phyloP scores from a whole-genome alignment of 345 rosid genomes.

The Aethionema arabicum region DNA sequence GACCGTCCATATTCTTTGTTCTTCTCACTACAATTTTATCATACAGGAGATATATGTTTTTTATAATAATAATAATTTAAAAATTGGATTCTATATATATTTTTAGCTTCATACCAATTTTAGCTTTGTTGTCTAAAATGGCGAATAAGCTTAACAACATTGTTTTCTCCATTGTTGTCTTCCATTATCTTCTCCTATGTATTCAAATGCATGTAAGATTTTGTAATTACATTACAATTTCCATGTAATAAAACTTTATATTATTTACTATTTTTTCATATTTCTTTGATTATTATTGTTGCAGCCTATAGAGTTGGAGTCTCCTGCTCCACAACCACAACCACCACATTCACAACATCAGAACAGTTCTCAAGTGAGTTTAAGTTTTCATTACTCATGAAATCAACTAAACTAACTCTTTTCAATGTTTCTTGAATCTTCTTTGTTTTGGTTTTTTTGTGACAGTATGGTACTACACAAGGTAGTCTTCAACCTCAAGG shows the following conservation, averaged over 20 bases:
- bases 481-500: constrained; percentile 41
- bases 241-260: neutral
- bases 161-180: constrained; percentile 30
- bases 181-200: constrained; percentile 22
- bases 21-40: no score
- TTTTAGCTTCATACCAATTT: constrained; percentile 19
- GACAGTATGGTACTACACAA: constrained; percentile 35
- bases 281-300: neutral
- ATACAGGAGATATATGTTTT: constrained; percentile 20
- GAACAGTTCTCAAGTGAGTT: constrained; percentile 31
- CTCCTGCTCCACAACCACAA: constrained; percentile 35
- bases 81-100: constrained; percentile 16
- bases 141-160: constrained; percentile 12
- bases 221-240: neutral
- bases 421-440: constrained; percentile 4
- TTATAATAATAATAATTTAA: constrained; percentile 1
- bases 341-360: constrained; percentile 25
- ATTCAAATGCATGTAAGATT: constrained; percentile 34
- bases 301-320: constrained; percentile 18
- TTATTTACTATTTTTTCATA: neutral
- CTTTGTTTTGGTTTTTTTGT: constrained; percentile 18
- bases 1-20: no score
- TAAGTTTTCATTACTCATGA: constrained; percentile 16
- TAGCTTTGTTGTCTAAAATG: constrained; percentile 18
- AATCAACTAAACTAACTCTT: neutral